Evolutionary conservation across 306 rosid species (phyloP).

Genomic region (Castanospermum australe): DNA sequence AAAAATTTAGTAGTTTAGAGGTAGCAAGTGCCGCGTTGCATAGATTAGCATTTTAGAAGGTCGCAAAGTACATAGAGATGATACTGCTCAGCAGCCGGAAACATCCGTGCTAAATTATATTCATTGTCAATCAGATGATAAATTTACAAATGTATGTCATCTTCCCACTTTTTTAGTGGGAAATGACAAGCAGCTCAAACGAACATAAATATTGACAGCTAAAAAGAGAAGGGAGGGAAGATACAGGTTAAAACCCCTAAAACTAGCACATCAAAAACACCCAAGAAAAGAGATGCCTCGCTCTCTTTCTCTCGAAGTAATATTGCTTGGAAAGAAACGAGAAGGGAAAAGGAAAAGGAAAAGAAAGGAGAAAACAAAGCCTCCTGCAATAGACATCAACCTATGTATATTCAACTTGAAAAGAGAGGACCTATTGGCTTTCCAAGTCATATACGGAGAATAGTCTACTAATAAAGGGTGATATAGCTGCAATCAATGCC

Average conservation of each 20-base stretch:
- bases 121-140: constrained; percentile 24
- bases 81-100: not conserved
- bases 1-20: no score
- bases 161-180: constrained; percentile 51
- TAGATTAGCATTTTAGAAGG: not conserved
- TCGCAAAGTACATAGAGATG: not conserved
- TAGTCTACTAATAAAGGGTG: constrained; percentile 72
- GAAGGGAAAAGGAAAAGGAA: not conserved
- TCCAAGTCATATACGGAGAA: constrained; percentile 47
- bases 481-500: constrained; percentile 82
- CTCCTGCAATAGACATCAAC: constrained; percentile 32
- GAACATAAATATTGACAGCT: constrained; percentile 27
- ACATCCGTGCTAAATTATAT: constrained; percentile 19
- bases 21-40: not conserved
- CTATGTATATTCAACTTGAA: constrained; percentile 34
- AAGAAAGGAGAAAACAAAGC: not conserved
- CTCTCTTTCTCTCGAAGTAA: constrained; percentile 47
- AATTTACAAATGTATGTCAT: constrained; percentile 49
- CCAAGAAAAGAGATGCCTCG: constrained; percentile 46
- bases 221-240: not conserved
- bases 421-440: constrained; percentile 48
- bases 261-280: constrained; percentile 51
- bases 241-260: constrained; percentile 50
- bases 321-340: constrained; percentile 4
- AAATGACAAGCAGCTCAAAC: constrained; percentile 30